Evolutionary conservation across 1,284 basidiomycete genomes (phyloP).

Genomic region (Leccinum brunneo-olivaceum): DNA sequence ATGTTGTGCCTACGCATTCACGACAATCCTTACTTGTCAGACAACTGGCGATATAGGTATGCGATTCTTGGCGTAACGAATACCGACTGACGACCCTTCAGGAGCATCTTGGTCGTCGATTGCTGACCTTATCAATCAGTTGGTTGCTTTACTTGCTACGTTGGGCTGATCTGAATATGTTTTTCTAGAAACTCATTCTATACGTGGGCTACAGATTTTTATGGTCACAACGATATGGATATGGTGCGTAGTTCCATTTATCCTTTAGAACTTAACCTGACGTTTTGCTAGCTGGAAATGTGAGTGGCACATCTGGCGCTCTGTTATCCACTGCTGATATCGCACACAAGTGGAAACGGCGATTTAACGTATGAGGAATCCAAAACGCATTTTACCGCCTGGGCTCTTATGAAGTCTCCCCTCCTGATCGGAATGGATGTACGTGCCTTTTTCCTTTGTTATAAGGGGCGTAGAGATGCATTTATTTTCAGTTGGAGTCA

Average conservation of each 20-base stretch:
- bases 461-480: neutral
- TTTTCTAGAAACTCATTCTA: conserved; percentile 37
- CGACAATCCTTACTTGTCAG: conserved; percentile 25
- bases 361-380: conserved; percentile 36
- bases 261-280: conserved; percentile 1
- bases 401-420: conserved; percentile 45
- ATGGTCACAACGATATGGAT: conserved; percentile 43
- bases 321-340: neutral
- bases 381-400: conserved; percentile 44
- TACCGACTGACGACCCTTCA: conserved; percentile 9
- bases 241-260: conserved; percentile 30
- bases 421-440: conserved; percentile 43
- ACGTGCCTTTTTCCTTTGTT: conserved; percentile 14
- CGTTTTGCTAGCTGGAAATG: conserved; percentile 35
- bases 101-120: conserved; percentile 32
- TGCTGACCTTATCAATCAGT: conserved; percentile 36
- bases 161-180: conserved; percentile 5
- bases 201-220: conserved; percentile 38
- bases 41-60: conserved; percentile 50
- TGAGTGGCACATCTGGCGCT: conserved; percentile 8
- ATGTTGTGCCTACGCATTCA: neutral
- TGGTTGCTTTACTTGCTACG: neutral
- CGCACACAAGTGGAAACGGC: conserved; percentile 35
- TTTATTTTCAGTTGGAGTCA: conserved; percentile 37
- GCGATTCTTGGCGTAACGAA: neutral